A percentile compares a stretch with the other conserved stretches of the same genome.
phyloP scores from a whole-genome alignment of 2,329 filamentous ascomycete genomes.

The Cercospora zeina region DNA sequence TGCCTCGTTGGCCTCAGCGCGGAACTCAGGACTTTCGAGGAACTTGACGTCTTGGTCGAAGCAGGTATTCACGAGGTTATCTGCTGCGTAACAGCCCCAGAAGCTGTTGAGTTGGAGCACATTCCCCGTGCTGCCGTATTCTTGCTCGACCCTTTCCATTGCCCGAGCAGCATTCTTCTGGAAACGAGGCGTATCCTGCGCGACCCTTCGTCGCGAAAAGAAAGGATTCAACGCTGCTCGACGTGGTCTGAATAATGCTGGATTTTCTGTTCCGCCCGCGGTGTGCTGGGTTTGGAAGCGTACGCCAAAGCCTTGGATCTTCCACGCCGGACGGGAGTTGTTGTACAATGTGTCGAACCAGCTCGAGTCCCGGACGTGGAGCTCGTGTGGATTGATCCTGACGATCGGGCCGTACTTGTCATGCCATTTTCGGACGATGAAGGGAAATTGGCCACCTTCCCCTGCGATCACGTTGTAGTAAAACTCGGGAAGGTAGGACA shows the following conservation, averaged over 20 bases:
- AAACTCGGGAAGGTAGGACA: slow-evolving; percentile 41
- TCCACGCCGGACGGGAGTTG: slow-evolving; percentile 20
- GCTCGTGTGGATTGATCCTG: slow-evolving; percentile 42
- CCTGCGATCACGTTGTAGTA: slow-evolving; percentile 39
- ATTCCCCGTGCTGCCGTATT: slow-evolving; percentile 9
- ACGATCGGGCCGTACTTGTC: slow-evolving; percentile 38
- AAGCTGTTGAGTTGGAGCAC: slow-evolving; percentile 16
- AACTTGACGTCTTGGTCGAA: slow-evolving; percentile 19
- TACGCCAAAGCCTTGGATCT: not conserved
- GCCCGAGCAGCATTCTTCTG: slow-evolving; percentile 6
- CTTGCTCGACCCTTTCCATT: slow-evolving; percentile 11
- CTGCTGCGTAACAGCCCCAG: slow-evolving; percentile 22
- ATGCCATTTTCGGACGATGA: slow-evolving; percentile 16
- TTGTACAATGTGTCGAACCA: slow-evolving; percentile 42
- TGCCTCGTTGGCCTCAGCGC: slow-evolving; percentile 15
- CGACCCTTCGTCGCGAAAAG: slow-evolving; percentile 42
- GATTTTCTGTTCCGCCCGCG: slow-evolving; percentile 1
- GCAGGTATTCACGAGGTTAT: slow-evolving; percentile 18
- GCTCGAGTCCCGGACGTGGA: slow-evolving; percentile 42
- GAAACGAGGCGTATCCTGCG: slow-evolving; percentile 10
- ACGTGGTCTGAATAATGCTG: slow-evolving; percentile 43
- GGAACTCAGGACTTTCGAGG: slow-evolving; percentile 15
- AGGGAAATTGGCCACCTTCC: slow-evolving; percentile 21
- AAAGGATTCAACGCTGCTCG: slow-evolving; percentile 47
- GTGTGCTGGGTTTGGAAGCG: not conserved